A percentile compares a stretch with the other conserved stretches of the same genome.
phyloP scores from a whole-genome alignment of 257 asterid species.

The Penstemon barbatus region DNA sequence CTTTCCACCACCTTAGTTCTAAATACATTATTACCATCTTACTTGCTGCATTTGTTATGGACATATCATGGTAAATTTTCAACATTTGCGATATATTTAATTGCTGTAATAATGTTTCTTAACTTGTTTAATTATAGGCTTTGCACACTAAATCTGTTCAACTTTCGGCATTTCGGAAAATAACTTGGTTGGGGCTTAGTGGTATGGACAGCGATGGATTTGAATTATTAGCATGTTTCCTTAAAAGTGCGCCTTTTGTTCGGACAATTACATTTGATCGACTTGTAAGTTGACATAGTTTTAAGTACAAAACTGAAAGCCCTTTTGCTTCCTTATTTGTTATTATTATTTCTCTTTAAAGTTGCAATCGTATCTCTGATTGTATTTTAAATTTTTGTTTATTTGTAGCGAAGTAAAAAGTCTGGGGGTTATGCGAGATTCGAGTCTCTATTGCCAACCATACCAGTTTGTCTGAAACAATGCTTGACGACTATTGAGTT shows the following conservation, averaged over 20 bases:
- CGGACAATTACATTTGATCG: not conserved
- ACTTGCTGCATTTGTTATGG: too few species aligned
- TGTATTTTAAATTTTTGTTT: not conserved
- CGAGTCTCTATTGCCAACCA: not conserved
- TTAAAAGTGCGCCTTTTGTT: slow-evolving; percentile 6
- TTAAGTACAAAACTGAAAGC: not conserved
- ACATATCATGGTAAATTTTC: too few species aligned
- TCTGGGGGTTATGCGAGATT: not conserved
- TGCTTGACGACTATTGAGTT: not conserved
- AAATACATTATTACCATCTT: too few species aligned
- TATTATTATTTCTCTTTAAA: too few species aligned
- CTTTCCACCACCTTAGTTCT: too few species aligned
- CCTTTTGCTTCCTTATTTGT: too few species aligned
- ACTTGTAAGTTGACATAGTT: not conserved
- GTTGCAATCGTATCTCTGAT: too few species aligned
- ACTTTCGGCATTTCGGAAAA: not conserved
- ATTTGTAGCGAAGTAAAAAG: not conserved
- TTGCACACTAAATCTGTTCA: not conserved
- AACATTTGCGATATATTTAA: too few species aligned
- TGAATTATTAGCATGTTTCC: not conserved
- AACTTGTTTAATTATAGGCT: slow-evolving; percentile 5
- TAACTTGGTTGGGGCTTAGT: slow-evolving; percentile 13
- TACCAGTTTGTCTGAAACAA: slow-evolving; percentile 1
- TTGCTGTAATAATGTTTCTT: too few species aligned
- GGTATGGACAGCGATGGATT: not conserved